Base-by-base conservation (phyloP, 441 rosid species). In the Jatropha multifida region DNA sequence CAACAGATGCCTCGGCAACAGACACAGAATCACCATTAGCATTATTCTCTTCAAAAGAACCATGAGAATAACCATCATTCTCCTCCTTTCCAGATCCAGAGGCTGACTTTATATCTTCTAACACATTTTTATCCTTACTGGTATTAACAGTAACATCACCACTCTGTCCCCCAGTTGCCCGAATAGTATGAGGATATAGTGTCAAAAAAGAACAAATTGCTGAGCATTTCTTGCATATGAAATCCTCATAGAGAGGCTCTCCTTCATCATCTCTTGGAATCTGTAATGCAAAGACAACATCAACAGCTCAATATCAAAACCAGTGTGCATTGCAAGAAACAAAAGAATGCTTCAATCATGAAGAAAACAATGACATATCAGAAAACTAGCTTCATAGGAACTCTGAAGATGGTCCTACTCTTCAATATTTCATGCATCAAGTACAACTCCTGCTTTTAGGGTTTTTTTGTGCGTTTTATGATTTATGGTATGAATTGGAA, bases 241-340 rank as follows among this genome's bases (percentile, higher is more conserved):
- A 91, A 78, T 96, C 99, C 68, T 92, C 97, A 66, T 90, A 93
- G 10, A 86, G 68, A 44, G 96, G 96, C 71, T 89, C 98, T 64
- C 95, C 98, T 79, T 96, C 98, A 65, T 86, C 95, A 60, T 92
- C 97, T 78, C 86, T 88, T 32, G 96, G 97, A 78, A 93, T 93
- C 97, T 96, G 90, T 65, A 12, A 69, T 32, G 51, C 63, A 68
- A 41, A 52, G 64, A 70, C 1, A 40, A 46, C 2, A 26, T 8
- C 1, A 14, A 8, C 5, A 49, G 48, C 46, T 55, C 61, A 67
- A 52, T 26, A 75, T 77, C 71, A 27, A 40, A 61, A 14, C 14
- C 3, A 5, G 40, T 66, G 46, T 37, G 17, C 62, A 65, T 40
- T 49, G 14, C 9, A 38, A 18, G 38, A 59, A 74, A 74, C 55